Evolutionary conservation across 2,329 filamentous ascomycete species (phyloP).

Genomic region (Ceratocystiopsis brevicomis): DNA sequence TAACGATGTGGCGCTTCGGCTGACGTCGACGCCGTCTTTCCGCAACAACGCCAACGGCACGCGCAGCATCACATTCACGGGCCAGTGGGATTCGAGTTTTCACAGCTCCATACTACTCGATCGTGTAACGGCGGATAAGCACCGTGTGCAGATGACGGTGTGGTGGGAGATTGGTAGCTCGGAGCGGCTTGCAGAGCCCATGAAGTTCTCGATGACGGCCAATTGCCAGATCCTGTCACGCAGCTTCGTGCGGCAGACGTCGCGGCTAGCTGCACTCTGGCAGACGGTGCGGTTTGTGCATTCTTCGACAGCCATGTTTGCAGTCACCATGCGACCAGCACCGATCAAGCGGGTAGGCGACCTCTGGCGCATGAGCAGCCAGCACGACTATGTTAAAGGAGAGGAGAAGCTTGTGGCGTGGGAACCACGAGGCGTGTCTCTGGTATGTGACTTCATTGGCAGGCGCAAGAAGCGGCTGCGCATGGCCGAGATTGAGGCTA

Average conservation of each 20-base stretch:
- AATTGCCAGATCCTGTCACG: conserved; percentile 70
- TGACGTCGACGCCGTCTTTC: conserved; percentile 60
- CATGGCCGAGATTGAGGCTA: conserved; percentile 61
- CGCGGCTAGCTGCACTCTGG: conserved; percentile 52
- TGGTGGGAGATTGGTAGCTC: conserved; percentile 66
- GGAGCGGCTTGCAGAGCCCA: conserved; percentile 66
- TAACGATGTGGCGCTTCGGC: conserved; percentile 56
- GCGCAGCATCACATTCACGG: conserved; percentile 65
- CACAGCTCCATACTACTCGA: conserved; percentile 90
- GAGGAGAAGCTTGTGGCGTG: conserved; percentile 73
- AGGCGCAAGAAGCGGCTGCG: conserved; percentile 56
- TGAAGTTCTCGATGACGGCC: conserved; percentile 68
- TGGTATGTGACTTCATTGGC: conserved; percentile 73
- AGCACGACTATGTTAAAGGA: conserved; percentile 88
- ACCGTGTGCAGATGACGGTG: conserved; percentile 72
- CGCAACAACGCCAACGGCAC: conserved; percentile 82
- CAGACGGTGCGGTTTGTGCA: conserved; percentile 71
- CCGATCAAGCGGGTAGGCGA: conserved; percentile 85
- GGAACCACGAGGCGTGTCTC: conserved; percentile 73
- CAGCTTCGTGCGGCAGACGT: conserved; percentile 67
- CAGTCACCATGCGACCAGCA: conserved; percentile 65
- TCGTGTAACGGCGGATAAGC: conserved; percentile 78
- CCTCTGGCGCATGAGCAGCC: conserved; percentile 89
- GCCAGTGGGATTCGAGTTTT: conserved; percentile 90
- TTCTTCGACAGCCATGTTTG: conserved; percentile 73